Base-by-base conservation (phyloP, 2,329 filamentous ascomycete genomes). In the Ceratocystis diversiconidia region DNA sequence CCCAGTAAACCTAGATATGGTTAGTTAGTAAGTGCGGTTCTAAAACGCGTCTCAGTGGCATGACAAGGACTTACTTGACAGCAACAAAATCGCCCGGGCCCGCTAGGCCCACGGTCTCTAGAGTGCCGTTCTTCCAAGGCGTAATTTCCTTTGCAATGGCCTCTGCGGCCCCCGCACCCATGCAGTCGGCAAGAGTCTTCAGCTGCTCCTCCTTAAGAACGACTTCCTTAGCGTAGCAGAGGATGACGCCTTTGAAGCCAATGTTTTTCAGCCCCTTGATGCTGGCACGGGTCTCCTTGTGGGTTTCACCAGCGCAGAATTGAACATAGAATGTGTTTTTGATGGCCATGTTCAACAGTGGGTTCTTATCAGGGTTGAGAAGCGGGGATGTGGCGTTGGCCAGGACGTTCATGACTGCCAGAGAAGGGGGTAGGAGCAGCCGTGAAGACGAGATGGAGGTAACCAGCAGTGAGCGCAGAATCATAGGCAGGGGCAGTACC, bases 281-380 rank as follows among this genome's bases (percentile, higher is more conserved):
- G 0, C 87, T 91, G 36, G 73, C 75, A 52, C 79, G 77, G 1
- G 95, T 87, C 74, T 96, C 89, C 1, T 73, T 71, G 0, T 81
- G 79, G 61, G 83, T 87, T 75, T 91, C 88, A 32, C 92, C 92
- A 0, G 89, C 90, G 74, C 92, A 96, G 75, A 95, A 96, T 71
- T 96, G 92, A 28, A 85, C 85, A 73, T 96, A 96, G 71, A 96
- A 91, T 0, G 90, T 95, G 72, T 85, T 83, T 73, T 91, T 90
- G 62, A 96, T 78, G 52, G 91, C 72, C 67, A 79, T 82, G 55
- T 85, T 82, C 17, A 95, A 79, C 1, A 92, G 60, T 0, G 84
- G 84, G 72, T 95, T 96, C 63, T 77, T 79, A 72, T 95, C 90
- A 3, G 90, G 85, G 73, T 87, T 86, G 66, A 94, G 79, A 0